Evolutionary conservation across 495 filamentous ascomycete genomes (phyloP), one percentile per base, ranked within the genome.

Genomic region (Penicillium canariense): DNA sequence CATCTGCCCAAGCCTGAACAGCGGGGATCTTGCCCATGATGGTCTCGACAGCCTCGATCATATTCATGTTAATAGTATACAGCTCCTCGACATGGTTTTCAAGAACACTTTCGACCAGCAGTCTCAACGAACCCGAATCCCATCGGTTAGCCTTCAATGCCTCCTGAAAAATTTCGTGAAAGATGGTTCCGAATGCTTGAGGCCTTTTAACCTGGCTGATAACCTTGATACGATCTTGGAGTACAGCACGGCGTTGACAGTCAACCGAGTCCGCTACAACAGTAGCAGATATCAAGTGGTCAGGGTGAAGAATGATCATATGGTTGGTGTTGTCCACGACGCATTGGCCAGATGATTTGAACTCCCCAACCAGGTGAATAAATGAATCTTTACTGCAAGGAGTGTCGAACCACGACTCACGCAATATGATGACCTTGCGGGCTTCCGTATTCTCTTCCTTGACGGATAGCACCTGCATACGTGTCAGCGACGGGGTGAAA

Each of bases 81-180:
- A 98, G 74, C 47, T 90, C 87, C 67, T 96, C 92, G 11, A 96
- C 74, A 68, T 96, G 86, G 52, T 79, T 86, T 18, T 78, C 66
- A 10, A 88, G 74, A 18, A 90, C 83, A 17, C 68, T 74, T 50
- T 86, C 78, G 50, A 95, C 88, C 34, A 86, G 63, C 8, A 74
- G 62, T 34, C 70, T 72, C 43, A 98, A 70, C 50, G 83, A 92
- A 2, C 73, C 69, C 17, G 76, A 71, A 55, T 88, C 87, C 89
- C 94, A 97, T 56, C 81, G 71, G 62, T 97, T 96, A 3, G 83
- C 83, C 69, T 86, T 84, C 69, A 98, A 69, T 1, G 93, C 91
- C 59, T 90, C 84, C 73, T 97, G 93, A 61, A 97, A 96, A 43
- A 97, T 81, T 54, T 96, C 92, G 70, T 98, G 94, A 14, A 98